These are phyloP conservation scores for Pharus latifolius DNA, from an alignment of 176 grass and related monocot genomes.

Conservation along the genomic window DNA sequence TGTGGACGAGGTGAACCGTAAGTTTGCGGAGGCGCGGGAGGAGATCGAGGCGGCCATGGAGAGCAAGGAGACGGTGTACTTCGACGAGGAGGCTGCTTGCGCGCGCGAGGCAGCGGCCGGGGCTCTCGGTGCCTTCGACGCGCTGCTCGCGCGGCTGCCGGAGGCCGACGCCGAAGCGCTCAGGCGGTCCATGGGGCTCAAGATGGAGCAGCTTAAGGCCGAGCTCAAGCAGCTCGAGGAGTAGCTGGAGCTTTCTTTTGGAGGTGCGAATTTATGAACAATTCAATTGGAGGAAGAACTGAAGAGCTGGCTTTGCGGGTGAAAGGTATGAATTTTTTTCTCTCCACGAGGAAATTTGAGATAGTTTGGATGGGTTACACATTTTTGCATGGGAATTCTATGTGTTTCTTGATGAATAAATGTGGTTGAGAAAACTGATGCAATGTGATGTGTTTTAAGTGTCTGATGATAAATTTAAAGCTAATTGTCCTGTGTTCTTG, in stretches of 20 bases:
- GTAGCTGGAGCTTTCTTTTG: conserved; percentile 12
- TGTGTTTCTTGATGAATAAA: conserved; percentile 29
- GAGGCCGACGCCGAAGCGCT: conserved; percentile 50
- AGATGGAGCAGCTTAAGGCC: conserved; percentile 98
- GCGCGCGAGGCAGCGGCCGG: conserved; percentile 65
- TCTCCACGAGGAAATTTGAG: conserved; percentile 8
- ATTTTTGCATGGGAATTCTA: not conserved
- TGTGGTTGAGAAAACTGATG: not conserved
- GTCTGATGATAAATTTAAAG: not conserved
- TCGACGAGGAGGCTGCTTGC: conserved; percentile 81
- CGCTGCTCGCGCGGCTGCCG: conserved; percentile 61
- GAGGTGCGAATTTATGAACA: not conserved
- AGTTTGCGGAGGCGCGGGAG: conserved; percentile 94
- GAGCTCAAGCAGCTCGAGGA: conserved; percentile 90
- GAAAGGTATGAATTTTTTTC: not conserved
- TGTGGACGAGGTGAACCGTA: conserved; percentile 84
- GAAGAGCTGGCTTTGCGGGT: not conserved
- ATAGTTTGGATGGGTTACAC: not conserved
- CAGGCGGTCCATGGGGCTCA: conserved; percentile 89
- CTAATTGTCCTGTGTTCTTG: not conserved
- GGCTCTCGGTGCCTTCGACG: conserved; percentile 48
- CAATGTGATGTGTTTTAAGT: not conserved
- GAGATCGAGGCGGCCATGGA: conserved; percentile 95
- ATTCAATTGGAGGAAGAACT: not conserved
- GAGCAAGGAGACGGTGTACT: conserved; percentile 92